These are phyloP conservation scores for Torulaspora pretoriensis DNA, from an alignment of 1,139 yeast genomes.

Conservation along the genomic window DNA sequence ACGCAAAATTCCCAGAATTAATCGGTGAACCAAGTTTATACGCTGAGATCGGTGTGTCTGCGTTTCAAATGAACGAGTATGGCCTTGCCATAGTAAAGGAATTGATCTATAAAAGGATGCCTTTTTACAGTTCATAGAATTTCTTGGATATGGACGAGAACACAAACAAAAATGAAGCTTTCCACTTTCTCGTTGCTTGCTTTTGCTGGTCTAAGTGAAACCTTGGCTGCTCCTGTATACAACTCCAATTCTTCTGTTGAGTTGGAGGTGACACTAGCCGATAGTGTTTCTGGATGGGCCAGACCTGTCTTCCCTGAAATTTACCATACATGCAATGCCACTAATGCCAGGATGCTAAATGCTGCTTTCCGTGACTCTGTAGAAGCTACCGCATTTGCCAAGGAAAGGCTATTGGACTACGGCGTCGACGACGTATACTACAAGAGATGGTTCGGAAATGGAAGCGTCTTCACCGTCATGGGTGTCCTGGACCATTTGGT, in stretches of 20 bases:
- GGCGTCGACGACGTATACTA: constrained; percentile 31
- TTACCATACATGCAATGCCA: constrained; percentile 16
- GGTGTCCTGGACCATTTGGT: constrained; percentile 37
- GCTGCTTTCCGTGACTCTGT: constrained; percentile 25
- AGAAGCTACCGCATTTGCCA: constrained; percentile 30
- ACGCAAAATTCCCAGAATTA: too few relatives aligned
- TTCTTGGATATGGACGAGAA: too few relatives aligned
- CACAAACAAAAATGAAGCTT: neutral
- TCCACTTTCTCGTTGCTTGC: neutral
- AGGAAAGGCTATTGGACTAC: constrained; percentile 28
- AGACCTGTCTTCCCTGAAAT: constrained; percentile 14
- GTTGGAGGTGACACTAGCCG: neutral
- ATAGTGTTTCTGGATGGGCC: constrained; percentile 10
- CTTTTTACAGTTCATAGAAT: too few relatives aligned
- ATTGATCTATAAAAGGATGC: too few relatives aligned
- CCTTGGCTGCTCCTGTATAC: constrained; percentile 6
- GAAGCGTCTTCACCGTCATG: constrained; percentile 37
- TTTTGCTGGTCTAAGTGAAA: neutral
- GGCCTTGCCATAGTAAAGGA: too few relatives aligned
- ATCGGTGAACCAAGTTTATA: too few relatives aligned
- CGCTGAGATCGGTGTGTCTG: too few relatives aligned
- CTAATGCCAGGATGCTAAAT: constrained; percentile 15
- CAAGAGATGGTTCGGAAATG: constrained; percentile 37
- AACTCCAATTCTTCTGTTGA: constrained; percentile 25
- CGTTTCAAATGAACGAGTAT: too few relatives aligned